These are phyloP conservation scores for Dillenia suffruticosa DNA, from an alignment of 164 flowering plant genomes.

Conservation along the genomic window DNA sequence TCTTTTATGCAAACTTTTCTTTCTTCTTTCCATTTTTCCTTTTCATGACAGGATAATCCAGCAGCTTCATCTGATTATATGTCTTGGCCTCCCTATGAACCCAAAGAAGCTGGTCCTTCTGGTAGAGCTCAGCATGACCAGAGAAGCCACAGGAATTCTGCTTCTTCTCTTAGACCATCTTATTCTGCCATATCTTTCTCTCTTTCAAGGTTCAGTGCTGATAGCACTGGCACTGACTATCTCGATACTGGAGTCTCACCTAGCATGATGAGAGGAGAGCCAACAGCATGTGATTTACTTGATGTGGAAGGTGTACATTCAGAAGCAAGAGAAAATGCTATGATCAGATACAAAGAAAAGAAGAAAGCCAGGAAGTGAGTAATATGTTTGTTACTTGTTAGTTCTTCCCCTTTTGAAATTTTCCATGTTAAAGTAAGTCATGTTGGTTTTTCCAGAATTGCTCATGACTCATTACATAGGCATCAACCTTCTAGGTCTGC, in stretches of 20 bases:
- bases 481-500: too few relatives aligned
- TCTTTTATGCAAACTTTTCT: background rate
- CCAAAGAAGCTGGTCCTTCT: conserved; percentile 15
- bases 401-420: background rate
- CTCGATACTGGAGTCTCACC: conserved; percentile 35
- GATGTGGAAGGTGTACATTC: conserved; percentile 19
- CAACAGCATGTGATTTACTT: conserved; percentile 15
- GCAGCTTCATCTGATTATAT: conserved; percentile 19
- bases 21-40: conserved; percentile 1
- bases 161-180: conserved; percentile 15
- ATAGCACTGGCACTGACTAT: conserved; percentile 31
- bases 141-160: conserved; percentile 13
- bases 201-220: conserved; percentile 38
- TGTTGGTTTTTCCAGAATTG: too few relatives aligned
- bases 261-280: conserved; percentile 12
- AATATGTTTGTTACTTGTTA: background rate
- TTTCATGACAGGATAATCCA: conserved; percentile 29
- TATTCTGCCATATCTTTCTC: conserved; percentile 32
- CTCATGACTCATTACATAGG: too few relatives aligned
- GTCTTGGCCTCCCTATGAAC: conserved; percentile 5
- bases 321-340: conserved; percentile 31
- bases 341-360: conserved; percentile 40
- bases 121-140: conserved; percentile 11
- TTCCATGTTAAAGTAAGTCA: too few relatives aligned
- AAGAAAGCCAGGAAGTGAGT: conserved; percentile 45